Percentiles rank a stretch among this genome's conserved stretches.
These are phyloP conservation scores for Candolleomyces eurysporus DNA, from an alignment of 768 basidiomycete species.

Conservation along the genomic window DNA sequence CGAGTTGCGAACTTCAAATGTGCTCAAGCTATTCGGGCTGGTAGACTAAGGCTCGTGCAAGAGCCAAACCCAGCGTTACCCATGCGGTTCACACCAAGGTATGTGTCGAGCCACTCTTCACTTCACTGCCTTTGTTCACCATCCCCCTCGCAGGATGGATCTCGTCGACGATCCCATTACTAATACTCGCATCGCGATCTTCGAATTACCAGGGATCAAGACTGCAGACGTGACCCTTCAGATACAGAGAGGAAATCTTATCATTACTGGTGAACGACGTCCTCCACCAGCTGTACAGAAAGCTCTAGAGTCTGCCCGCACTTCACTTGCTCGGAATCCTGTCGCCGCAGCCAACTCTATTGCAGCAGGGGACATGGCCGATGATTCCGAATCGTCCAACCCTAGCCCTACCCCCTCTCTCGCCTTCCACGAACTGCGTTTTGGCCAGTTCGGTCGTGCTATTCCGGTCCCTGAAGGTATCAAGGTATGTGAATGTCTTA, in stretches of 20 bases:
- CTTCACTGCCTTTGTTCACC: background rate
- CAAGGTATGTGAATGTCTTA: slow-evolving; percentile 37
- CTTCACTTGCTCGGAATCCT: slow-evolving; percentile 11
- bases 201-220: slow-evolving; percentile 47
- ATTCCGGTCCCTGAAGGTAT: slow-evolving; percentile 36
- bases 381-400: background rate
- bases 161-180: slow-evolving; percentile 37
- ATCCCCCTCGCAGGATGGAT: slow-evolving; percentile 34
- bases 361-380: slow-evolving; percentile 14
- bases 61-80: slow-evolving; percentile 10
- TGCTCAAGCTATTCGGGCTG: slow-evolving; percentile 23
- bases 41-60: slow-evolving; percentile 20
- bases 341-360: slow-evolving; percentile 10
- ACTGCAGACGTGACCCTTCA: slow-evolving; percentile 31
- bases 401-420: background rate
- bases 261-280: slow-evolving; percentile 32
- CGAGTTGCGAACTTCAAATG: slow-evolving; percentile 21
- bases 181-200: slow-evolving; percentile 31
- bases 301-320: slow-evolving; percentile 7
- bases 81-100: slow-evolving; percentile 23
- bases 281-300: slow-evolving; percentile 14
- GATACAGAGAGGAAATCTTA: slow-evolving; percentile 32
- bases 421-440: slow-evolving; percentile 38
- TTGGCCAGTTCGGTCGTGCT: slow-evolving; percentile 40
- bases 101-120: slow-evolving; percentile 1